Conservation (phyloP, 169 alveolate species). For the Plasmodium adleri region DNA sequence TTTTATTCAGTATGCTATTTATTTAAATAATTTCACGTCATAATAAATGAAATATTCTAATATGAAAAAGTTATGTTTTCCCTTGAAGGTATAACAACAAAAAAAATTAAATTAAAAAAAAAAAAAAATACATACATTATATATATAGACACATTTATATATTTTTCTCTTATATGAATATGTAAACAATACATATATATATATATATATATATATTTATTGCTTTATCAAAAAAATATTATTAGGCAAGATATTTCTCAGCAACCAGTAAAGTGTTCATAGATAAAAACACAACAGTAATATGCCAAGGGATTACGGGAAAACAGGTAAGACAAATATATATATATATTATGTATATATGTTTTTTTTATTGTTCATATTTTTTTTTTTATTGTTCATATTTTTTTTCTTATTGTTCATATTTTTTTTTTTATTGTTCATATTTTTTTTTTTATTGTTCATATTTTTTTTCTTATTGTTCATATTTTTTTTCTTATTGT, state of each 20-base stretch:
- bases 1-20: conserved; percentile 10
- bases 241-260: conserved; percentile 71
- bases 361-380: conserved; percentile 5
- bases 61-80: conserved; percentile 3
- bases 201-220: neutral
- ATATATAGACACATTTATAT: conserved; percentile 7
- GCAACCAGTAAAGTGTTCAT: conserved; percentile 89
- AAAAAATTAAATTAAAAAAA: neutral
- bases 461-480: conserved; percentile 11
- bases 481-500: neutral
- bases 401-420: neutral
- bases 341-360: too few species aligned
- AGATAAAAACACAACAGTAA: conserved; percentile 92
- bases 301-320: conserved; percentile 95
- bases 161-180: neutral
- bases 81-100: conserved; percentile 14
- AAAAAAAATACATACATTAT: neutral
- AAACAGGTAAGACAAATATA: conserved; percentile 89
- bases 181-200: too few species aligned
- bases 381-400: conserved; percentile 23
- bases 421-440: too few species aligned
- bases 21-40: neutral
- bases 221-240: conserved; percentile 10
- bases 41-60: conserved; percentile 23
- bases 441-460: too few species aligned